Evolutionary conservation across 805 yeast genomes (phyloP).

Genomic region (Saturnispora zaruensis): DNA sequence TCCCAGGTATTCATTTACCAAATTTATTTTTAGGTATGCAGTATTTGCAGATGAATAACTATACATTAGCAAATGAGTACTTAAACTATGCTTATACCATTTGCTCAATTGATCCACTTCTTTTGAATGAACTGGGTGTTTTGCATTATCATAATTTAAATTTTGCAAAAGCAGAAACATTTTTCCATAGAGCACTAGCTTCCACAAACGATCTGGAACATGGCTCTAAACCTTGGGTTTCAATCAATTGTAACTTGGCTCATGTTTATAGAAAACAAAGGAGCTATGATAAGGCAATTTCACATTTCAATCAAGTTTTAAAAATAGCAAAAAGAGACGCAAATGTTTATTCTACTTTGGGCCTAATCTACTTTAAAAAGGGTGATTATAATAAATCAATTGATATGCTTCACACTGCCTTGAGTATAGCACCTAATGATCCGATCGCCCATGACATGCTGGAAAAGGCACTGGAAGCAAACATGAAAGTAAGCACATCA

Average conservation of each 20-base stretch:
- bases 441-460: constrained; percentile 78
- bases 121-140: constrained; percentile 90
- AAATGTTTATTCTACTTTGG: constrained; percentile 75
- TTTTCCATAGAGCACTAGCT: constrained; percentile 59
- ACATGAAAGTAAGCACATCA: constrained; percentile 28
- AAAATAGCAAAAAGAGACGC: constrained; percentile 59
- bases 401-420: constrained; percentile 68
- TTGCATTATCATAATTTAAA: constrained; percentile 73
- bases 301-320: constrained; percentile 68
- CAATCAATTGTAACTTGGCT: constrained; percentile 80
- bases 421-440: constrained; percentile 71
- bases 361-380: constrained; percentile 66
- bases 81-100: constrained; percentile 63
- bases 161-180: constrained; percentile 57
- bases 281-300: constrained; percentile 55
- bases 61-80: constrained; percentile 80
- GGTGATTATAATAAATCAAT: constrained; percentile 62
- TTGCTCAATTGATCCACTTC: constrained; percentile 78
- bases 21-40: constrained; percentile 92
- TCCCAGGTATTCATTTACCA: constrained; percentile 87
- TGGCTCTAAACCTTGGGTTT: constrained; percentile 75
- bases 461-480: constrained; percentile 66
- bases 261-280: constrained; percentile 74
- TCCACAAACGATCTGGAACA: constrained; percentile 63
- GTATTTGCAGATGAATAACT: constrained; percentile 78